Conservation (phyloP, 257 asterid genomes). For the Fraxinus excelsior region DNA sequence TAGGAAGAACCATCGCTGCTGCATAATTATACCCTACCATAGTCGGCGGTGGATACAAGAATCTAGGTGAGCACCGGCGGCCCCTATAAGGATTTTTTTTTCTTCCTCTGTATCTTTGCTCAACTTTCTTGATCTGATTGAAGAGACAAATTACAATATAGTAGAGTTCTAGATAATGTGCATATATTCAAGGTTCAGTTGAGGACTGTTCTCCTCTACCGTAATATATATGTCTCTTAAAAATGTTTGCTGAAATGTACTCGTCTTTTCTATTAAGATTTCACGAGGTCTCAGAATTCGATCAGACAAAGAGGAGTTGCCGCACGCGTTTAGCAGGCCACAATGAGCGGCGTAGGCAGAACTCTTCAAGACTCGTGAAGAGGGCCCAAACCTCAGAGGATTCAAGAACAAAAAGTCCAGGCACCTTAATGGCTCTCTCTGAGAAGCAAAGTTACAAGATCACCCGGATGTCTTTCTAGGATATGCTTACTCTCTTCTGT, state of each 20-base stretch:
- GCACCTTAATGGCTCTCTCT: constrained; percentile 16
- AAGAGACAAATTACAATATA: not conserved
- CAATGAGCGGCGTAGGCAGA: constrained; percentile 56
- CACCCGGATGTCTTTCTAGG: constrained; percentile 14
- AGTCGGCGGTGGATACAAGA: no score
- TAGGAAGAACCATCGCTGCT: not conserved
- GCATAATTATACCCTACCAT: not conserved
- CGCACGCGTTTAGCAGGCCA: constrained; percentile 58
- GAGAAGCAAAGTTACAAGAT: constrained; percentile 29
- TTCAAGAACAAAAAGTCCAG: constrained; percentile 28
- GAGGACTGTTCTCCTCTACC: not conserved
- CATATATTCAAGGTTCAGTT: not conserved
- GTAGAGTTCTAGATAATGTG: not conserved
- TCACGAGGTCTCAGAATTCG: constrained; percentile 56
- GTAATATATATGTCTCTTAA: not conserved
- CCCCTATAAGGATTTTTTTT: no score
- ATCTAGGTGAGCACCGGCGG: no score
- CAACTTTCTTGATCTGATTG: no score
- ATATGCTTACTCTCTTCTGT: constrained; percentile 73
- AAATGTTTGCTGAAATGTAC: not conserved
- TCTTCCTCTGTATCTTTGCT: no score
- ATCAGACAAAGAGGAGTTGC: constrained; percentile 56
- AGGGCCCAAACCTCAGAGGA: constrained; percentile 17
- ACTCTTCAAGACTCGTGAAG: constrained; percentile 33
- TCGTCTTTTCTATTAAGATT: constrained; percentile 35